phyloP scores from a whole-genome alignment of 2,329 filamentous ascomycete genomes.

The Anthostomella pinea region DNA sequence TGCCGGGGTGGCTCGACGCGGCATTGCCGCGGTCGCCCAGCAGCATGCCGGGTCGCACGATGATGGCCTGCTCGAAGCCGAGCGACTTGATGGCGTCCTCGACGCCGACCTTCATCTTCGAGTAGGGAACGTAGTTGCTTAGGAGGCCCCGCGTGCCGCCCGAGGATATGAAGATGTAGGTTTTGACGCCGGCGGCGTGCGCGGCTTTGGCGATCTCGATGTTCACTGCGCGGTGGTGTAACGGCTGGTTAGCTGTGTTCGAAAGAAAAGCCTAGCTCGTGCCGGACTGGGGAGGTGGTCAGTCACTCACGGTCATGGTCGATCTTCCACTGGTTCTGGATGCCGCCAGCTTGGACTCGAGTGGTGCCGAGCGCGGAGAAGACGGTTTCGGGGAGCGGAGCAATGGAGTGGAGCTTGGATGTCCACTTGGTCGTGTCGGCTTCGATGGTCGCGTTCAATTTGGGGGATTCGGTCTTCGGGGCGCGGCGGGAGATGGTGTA shows the following conservation, averaged over 20 bases:
- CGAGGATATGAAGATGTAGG: constrained; percentile 74
- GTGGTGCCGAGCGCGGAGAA: constrained; percentile 83
- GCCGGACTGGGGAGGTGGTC: neutral
- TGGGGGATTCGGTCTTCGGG: constrained; percentile 53
- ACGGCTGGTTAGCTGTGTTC: neutral
- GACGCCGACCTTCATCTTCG: constrained; percentile 81
- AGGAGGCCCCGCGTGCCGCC: constrained; percentile 44
- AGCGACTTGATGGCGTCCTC: constrained; percentile 73
- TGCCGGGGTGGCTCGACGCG: constrained; percentile 55
- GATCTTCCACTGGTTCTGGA: constrained; percentile 80
- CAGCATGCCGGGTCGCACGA: constrained; percentile 72
- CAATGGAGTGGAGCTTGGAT: constrained; percentile 51
- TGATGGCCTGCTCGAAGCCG: constrained; percentile 74
- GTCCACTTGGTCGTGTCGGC: constrained; percentile 69
- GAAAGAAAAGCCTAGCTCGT: neutral
- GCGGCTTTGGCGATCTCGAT: constrained; percentile 73
- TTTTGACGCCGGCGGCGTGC: constrained; percentile 66
- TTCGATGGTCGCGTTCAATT: constrained; percentile 65
- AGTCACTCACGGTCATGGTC: constrained; percentile 67
- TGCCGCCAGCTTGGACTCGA: constrained; percentile 66
- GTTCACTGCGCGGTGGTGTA: constrained; percentile 51
- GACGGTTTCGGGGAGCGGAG: constrained; percentile 60
- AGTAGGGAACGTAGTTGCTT: constrained; percentile 44
- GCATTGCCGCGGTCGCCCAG: constrained; percentile 65
- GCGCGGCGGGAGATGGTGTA: constrained; percentile 66